Evolutionary conservation across 2,329 filamentous ascomycete species (phyloP), one percentile per base, ranked within the genome.

Genomic region (Colletotrichum tabaci): DNA sequence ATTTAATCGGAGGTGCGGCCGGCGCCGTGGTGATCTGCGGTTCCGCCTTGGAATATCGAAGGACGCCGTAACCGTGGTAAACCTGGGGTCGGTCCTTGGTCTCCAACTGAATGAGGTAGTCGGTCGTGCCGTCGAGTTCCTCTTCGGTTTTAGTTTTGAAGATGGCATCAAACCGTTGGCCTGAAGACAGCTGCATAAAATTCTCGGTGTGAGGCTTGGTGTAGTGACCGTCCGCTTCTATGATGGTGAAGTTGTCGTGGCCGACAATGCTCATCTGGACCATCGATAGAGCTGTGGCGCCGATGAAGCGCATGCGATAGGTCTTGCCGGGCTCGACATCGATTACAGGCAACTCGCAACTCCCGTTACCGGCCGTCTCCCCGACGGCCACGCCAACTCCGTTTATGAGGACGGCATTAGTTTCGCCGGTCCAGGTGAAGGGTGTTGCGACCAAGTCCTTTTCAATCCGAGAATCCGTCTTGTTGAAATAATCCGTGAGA

Each of bases 241-340:
- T 89, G 65, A 93, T 82, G 0, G 84, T 85, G 49, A 92, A 77
- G 12, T 86, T 80, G 2, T 82, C 75, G 74, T 93, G 91, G 7
- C 78, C 85, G 72, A 91, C 88, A 50, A 93, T 86, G 0, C 82
- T 89, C 3, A 91, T 74, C 2, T 85, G 84, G 4, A 87, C 79
- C 73, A 88, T 83, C 0, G 88, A 89, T 21, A 92, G 80, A 0
- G 87, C 87, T 0, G 86, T 87, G 0, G 79, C 84, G 4, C 89
- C 89, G 53, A 93, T 86, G 75, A 90, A 88, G 12, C 91, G 85
- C 63, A 93, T 79, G 2, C 90, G 85, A 75, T 93, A 93, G 0
- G 86, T 89, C 76, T 86, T 89, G 13, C 83, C 87, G 0, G 90
- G 88, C 47, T 90, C 81, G 10, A 93, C 87, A 7, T 88, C 83